phyloP scores from a whole-genome alignment of 225 moss, liverwort and hornwort species.

The Pleurozium schreberi region DNA sequence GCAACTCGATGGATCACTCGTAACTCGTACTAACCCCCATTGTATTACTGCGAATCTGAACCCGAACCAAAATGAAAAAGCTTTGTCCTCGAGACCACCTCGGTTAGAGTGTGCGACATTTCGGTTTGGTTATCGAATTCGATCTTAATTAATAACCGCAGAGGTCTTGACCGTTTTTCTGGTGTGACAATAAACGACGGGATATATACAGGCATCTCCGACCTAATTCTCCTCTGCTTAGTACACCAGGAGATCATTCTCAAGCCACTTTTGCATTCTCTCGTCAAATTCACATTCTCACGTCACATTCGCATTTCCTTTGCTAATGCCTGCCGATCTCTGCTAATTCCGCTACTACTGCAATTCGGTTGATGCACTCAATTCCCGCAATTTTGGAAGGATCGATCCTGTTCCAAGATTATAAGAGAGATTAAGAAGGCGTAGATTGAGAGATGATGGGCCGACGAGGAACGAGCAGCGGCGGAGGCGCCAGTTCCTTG shows the following conservation, averaged over 20 bases:
- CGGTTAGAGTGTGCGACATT: neutral
- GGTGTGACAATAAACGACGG: neutral
- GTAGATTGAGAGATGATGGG: neutral
- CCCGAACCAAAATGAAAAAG: neutral
- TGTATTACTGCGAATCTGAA: neutral
- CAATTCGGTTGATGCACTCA: neutral
- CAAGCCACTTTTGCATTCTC: neutral
- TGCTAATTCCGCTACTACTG: neutral
- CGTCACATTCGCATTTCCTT: neutral
- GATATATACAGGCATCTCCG: neutral
- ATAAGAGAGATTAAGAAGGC: too few relatives aligned
- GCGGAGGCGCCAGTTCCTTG: conserved; percentile 37
- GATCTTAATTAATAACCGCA: neutral
- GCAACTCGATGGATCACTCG: neutral
- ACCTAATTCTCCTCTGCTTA: neutral
- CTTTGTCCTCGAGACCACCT: neutral
- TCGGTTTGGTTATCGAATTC: conserved; percentile 2
- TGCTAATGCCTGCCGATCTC: too few relatives aligned
- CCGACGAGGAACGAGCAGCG: conserved; percentile 24
- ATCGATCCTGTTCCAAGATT: neutral
- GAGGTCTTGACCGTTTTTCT: conserved; percentile 16
- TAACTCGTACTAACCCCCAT: neutral
- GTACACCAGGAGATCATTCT: neutral
- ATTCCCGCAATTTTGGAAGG: neutral
- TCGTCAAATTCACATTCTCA: neutral